Conservation (phyloP, 805 yeast species). For the Cyberlindnera nakhonratchasimensis region DNA sequence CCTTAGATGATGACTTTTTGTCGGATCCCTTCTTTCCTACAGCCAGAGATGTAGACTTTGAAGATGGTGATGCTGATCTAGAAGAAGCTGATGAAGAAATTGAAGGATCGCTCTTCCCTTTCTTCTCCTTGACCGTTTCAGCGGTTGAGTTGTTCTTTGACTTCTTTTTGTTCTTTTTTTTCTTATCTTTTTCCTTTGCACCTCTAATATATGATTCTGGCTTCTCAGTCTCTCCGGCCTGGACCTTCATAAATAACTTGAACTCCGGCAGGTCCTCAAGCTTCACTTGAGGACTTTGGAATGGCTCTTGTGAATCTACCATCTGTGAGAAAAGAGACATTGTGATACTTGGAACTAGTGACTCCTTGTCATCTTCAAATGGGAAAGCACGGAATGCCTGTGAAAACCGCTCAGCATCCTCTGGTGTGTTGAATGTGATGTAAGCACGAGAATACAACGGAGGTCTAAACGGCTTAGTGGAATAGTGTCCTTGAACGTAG, state of each 20-base stretch:
- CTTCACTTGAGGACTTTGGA: constrained; percentile 2
- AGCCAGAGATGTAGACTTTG: too few relatives aligned
- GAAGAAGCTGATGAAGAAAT: too few relatives aligned
- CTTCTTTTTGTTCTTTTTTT: neutral
- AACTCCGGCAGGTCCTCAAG: constrained; percentile 22
- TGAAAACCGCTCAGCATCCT: constrained; percentile 30
- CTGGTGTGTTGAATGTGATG: constrained; percentile 32
- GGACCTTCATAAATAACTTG: constrained; percentile 22
- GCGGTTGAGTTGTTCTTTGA: neutral
- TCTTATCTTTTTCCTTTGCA: constrained; percentile 6
- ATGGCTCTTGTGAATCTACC: constrained; percentile 18
- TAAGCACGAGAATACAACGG: constrained; percentile 43
- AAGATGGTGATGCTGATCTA: too few relatives aligned
- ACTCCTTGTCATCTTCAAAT: constrained; percentile 27
- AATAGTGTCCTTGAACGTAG: constrained; percentile 40
- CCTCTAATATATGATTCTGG: constrained; percentile 19
- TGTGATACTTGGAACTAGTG: constrained; percentile 34
- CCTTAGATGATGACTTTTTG: neutral
- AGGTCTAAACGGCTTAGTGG: constrained; percentile 36
- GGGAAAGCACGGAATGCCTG: constrained; percentile 19
- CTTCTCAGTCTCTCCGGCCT: constrained; percentile 20
- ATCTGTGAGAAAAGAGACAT: constrained; percentile 34
- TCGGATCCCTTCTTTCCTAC: too few relatives aligned
- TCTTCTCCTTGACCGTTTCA: constrained; percentile 4
- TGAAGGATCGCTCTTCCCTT: neutral